Conservation (phyloP, 2,329 filamentous ascomycete species). For the Thermoascus crustaceus region DNA sequence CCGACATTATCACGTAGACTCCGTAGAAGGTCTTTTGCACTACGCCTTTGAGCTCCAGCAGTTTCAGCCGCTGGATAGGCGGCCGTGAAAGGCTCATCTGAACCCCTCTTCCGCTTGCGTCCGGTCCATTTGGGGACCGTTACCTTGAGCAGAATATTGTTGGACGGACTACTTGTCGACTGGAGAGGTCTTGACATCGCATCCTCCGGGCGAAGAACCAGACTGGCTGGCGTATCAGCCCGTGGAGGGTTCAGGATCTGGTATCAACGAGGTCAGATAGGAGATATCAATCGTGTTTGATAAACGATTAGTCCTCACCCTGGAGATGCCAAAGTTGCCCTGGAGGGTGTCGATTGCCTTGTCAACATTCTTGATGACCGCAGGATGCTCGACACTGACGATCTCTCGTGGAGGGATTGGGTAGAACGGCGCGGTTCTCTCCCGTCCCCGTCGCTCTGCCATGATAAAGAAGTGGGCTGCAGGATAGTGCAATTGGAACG, state of each 20-base stretch:
- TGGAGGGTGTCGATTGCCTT: constrained; percentile 57
- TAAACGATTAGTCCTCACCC: constrained; percentile 41
- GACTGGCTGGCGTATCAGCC: constrained; percentile 46
- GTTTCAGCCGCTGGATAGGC: constrained; percentile 26
- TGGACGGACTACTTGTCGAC: constrained; percentile 66
- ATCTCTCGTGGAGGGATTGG: constrained; percentile 45
- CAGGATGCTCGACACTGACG: constrained; percentile 59
- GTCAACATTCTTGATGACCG: constrained; percentile 56
- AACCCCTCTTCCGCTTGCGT: constrained; percentile 75
- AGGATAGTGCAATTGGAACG: too few relatives aligned
- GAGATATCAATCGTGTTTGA: too few relatives aligned
- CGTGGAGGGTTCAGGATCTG: constrained; percentile 41
- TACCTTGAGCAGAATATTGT: constrained; percentile 79
- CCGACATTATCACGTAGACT: constrained; percentile 63
- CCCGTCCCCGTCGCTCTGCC: constrained; percentile 12
- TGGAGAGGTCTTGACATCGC: constrained; percentile 68
- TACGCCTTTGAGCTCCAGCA: constrained; percentile 13
- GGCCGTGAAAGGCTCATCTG: constrained; percentile 55
- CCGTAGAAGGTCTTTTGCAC: constrained; percentile 19
- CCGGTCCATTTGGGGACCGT: constrained; percentile 81
- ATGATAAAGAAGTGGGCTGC: constrained; percentile 10
- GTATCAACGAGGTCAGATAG: not conserved
- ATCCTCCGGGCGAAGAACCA: constrained; percentile 75
- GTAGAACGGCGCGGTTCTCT: constrained; percentile 40
- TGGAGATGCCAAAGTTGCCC: constrained; percentile 46